A percentile compares a stretch with the other conserved stretches of the same genome.
Evolutionary conservation across 345 rosid species (phyloP).

Genomic region (Viola odorata): DNA sequence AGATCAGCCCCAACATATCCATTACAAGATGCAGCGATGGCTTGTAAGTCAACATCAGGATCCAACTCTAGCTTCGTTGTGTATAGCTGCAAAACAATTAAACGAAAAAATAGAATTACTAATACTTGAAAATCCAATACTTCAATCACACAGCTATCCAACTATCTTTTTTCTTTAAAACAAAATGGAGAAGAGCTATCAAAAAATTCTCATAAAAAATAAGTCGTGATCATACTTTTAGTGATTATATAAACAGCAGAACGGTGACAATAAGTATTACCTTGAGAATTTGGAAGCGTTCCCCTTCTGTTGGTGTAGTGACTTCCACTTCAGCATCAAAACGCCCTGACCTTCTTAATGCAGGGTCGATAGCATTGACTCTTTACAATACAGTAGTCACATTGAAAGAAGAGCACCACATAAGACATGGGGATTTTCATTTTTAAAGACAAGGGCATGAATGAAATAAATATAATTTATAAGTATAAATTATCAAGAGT

Average conservation of each 20-base stretch:
- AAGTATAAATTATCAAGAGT: too few species aligned
- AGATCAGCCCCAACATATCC: constrained; percentile 97
- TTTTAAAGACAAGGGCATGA: too few species aligned
- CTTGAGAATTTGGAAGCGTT: constrained; percentile 74
- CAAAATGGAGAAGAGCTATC: neutral
- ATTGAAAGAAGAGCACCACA: too few species aligned
- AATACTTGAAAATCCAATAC: neutral
- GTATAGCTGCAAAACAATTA: constrained; percentile 53
- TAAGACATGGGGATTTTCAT: too few species aligned
- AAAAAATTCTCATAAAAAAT: neutral
- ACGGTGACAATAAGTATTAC: too few species aligned
- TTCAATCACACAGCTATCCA: neutral
- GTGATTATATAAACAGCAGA: too few species aligned
- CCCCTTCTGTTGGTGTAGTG: constrained; percentile 69
- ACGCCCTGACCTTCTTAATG: constrained; percentile 74
- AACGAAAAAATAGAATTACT: constrained; percentile 9
- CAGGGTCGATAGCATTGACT: constrained; percentile 74
- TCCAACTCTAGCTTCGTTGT: constrained; percentile 61
- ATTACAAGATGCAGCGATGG: constrained; percentile 71
- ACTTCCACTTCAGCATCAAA: constrained; percentile 88
- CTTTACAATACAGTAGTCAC: too few species aligned
- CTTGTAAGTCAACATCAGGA: constrained; percentile 47
- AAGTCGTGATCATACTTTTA: neutral
- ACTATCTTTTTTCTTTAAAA: neutral
- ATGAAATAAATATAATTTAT: too few species aligned